phyloP scores from a whole-genome alignment of 2,329 filamentous ascomycete species.

The Nemania sp. region DNA sequence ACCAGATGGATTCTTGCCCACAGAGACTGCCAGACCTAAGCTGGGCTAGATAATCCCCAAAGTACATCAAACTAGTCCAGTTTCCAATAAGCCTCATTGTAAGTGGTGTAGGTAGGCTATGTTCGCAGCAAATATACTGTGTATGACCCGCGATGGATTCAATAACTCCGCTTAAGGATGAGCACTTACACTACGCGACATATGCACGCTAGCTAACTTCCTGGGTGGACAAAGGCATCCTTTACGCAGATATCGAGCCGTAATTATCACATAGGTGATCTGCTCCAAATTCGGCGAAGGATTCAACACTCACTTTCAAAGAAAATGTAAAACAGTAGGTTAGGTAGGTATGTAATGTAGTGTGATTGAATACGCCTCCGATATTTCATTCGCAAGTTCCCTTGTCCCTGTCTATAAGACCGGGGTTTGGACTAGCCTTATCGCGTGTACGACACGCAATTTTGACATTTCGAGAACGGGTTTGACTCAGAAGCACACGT shows the following conservation, averaged over 20 bases:
- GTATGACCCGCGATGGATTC: too few relatives aligned
- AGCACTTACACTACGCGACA: neutral
- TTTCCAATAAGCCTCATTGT: too few relatives aligned
- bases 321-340: neutral
- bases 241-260: neutral
- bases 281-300: neutral
- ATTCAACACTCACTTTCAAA: neutral
- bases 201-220: neutral
- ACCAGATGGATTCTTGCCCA: too few relatives aligned
- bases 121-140: too few relatives aligned
- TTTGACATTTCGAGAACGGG: neutral
- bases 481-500: too few relatives aligned
- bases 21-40: too few relatives aligned
- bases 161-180: neutral
- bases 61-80: too few relatives aligned
- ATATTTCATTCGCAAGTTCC: neutral
- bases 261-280: neutral
- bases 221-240: neutral
- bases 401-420: conserved; percentile 5
- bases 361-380: neutral
- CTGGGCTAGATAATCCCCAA: too few relatives aligned
- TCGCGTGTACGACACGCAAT: conserved; percentile 7
- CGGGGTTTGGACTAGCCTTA: neutral
- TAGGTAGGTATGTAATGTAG: too few relatives aligned
- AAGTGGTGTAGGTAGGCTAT: too few relatives aligned